Base-by-base conservation (phyloP, 768 basidiomycete genomes). In the Xerocomellus intermedius region DNA sequence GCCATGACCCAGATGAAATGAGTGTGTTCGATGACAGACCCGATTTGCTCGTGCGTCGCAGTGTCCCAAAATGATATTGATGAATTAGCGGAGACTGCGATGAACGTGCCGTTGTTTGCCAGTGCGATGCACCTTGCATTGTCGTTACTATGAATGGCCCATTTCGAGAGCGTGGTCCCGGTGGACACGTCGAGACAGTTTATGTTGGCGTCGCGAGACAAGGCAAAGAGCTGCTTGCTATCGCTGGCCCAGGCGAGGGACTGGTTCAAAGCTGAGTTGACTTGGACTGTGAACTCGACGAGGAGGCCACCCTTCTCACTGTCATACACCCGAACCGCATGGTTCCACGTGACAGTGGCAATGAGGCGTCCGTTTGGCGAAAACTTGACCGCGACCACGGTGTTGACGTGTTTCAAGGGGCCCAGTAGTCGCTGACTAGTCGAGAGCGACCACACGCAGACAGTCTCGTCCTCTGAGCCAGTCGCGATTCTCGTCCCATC, bases 401-500 rank as follows among this genome's bases (percentile, higher is more conserved):
- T 2, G 17, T 12, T 1, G n/a, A 3, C 1, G 19, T 46, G 44
- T 33, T 21, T 0, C 44, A 10, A 32, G 5, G 44, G 44, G 3
- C 32, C 44, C 7, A 46, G 32, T 1, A 46, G 44, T 19, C 12
- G 32, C 32, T 33, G 5, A 13, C n/a, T 19, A 33, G 44, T 39
- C 9, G 19, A 46, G 13, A n/a, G 19, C 30, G 32, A 46, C 44
- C 32, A 46, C 12, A 57, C 16, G 16, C 21, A 43, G 21, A n/a
- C 44, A 8, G 52, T 48, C 2, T 26, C 1, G 26, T 26, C 26
- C 26, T 13, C 16, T 6, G 55, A 45, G 8, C 44, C 59, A 1
- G 39, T 43, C 21, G 9, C 52, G 32, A 60, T 43, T 28, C 6
- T 53, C 6, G 43, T 38, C 8, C 19, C 48, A 13, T 58, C 56